Base-by-base conservation (phyloP, 73 alveolate species). In the Diophrys appendiculata region DNA sequence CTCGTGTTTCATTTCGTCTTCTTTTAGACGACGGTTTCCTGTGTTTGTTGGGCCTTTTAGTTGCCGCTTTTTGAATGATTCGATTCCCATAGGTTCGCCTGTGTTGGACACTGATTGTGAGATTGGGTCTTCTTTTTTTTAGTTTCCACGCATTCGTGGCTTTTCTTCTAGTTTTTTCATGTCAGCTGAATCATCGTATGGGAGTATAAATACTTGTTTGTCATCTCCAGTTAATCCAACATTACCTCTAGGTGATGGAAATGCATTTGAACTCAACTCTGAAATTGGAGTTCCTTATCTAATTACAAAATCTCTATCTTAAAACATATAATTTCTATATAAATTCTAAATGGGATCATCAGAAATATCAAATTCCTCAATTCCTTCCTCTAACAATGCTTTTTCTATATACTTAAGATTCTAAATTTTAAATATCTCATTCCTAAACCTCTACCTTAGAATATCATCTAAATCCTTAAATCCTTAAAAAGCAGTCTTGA, bases 191-290 rank as follows among this genome's bases (percentile, higher is more conserved):
- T n/a, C n/a, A n/a, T n/a, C n/a, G n/a, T n/a, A n/a, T n/a, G n/a
- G n/a, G n/a, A n/a, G n/a, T n/a, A n/a, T n/a, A n/a, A n/a, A n/a
- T n/a, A n/a, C 52, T 25, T 14, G 54, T 29, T 53, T 27, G 3
- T 72, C 77, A 18, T 69, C 72, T 72, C 72, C 83, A 18, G 32
- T 35, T 52, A 52, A 54, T 68, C 31, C 72, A 26, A 25, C 54
- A 23, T 67, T 31, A 5, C 75, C 75, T 71, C 89, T 35, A 1
- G 89, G 89, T 28, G 89, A 80, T 25, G 89, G 89, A 0, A 80
- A 54, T 28, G 11, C 22, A 30, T 80, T 33, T 32, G 33, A 8
- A 25, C 77, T 43, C 28, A 71, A 23, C 0, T 52, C 29, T 23
- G 78, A 54, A 8, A 80, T 72, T 25, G 83, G 83, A 14, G 89